These are phyloP conservation scores for Corynespora cassiicola DNA, from an alignment of 2,329 filamentous ascomycete species.

Conservation along the genomic window DNA sequence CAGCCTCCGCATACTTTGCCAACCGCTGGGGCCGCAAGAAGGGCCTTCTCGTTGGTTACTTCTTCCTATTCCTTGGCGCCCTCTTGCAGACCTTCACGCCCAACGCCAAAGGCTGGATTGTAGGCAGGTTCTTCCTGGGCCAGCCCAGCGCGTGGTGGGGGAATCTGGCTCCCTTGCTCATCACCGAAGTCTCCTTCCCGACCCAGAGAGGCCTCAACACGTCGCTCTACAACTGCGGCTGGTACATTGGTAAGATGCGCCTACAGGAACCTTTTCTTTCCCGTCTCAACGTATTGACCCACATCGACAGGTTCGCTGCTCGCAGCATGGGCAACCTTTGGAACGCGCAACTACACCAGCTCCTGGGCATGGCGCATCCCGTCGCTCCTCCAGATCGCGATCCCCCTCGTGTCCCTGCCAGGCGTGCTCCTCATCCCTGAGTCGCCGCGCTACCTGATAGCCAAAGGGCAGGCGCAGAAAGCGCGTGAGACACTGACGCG, in stretches of 20 bases:
- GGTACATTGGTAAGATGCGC: too few species aligned
- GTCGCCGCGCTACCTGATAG: slow-evolving; percentile 53
- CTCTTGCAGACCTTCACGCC: slow-evolving; percentile 12
- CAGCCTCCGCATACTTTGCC: slow-evolving; percentile 33
- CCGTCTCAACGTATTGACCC: too few species aligned
- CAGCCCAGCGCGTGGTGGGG: slow-evolving; percentile 38
- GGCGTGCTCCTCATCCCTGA: slow-evolving; percentile 46
- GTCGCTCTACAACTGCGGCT: slow-evolving; percentile 42
- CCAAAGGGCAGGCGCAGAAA: slow-evolving; percentile 45
- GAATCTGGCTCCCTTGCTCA: slow-evolving; percentile 40
- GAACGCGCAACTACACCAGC: slow-evolving; percentile 46
- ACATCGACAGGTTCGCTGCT: slow-evolving; percentile 1
- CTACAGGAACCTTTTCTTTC: too few species aligned
- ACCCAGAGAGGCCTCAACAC: slow-evolving; percentile 43
- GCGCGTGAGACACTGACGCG: not conserved
- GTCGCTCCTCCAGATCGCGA: slow-evolving; percentile 45
- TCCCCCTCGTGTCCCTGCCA: slow-evolving; percentile 37
- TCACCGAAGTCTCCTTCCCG: slow-evolving; percentile 51
- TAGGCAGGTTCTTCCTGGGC: slow-evolving; percentile 46
- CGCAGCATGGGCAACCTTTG: slow-evolving; percentile 53
- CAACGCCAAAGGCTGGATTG: slow-evolving; percentile 40
- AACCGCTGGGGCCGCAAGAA: slow-evolving; percentile 43
- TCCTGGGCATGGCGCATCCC: slow-evolving; percentile 54
- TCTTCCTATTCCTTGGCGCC: slow-evolving; percentile 36
- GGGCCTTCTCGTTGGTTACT: slow-evolving; percentile 35